Base-by-base conservation (phyloP, 352 stramenopile genomes). In the Phytopythium mirpurense region DNA sequence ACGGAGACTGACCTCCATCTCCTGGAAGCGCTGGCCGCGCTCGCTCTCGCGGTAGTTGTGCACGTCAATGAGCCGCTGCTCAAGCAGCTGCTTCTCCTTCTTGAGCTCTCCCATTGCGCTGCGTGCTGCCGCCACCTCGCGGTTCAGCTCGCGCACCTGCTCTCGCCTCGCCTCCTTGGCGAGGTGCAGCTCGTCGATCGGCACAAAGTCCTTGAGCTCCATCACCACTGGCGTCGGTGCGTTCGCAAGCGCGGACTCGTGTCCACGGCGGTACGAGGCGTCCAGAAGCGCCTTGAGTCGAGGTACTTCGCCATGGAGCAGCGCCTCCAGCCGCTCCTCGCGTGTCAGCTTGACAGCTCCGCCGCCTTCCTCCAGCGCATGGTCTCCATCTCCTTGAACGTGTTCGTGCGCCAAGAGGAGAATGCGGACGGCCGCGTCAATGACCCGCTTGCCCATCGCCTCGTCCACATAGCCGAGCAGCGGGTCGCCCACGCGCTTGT, bases 41-140 rank as follows among this genome's bases (percentile, higher is more conserved):
- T 88, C 72, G 60, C 70, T 88, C 56, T 81, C 66, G 51, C 79
- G 69, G 61, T 85, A 87, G 62, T 83, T 88, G 68, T 83, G 70
- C 23, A 88, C 77, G 50, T 88, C 77, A 19, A 72, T 86, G 37
- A 88, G 62, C 6, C 67, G 56, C 55, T 88, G 77, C 56, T 88
- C 77, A 11, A 88, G 64, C 12, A 42, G 58, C 59, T 88, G 77
- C 43, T 77, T 77, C 51, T 84, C 74, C 15, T 72, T 61, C n/a
- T 74, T 78, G 18, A 84, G 53, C 23, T 67, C 52, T 31, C 34
- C 57, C 50, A 84, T 63, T 18, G 78, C 57, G 15, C 54, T 46
- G 1, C 61, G 69, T n/a, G 84, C 27, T 12, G 41, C 53, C 18
- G 50, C 31, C 1, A 75, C 45, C 26, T 82, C 67, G 5, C 49